Evolutionary conservation across 2,329 filamentous ascomycete species (phyloP), one percentile per base, ranked within the genome.

Genomic region (Plenodomus tracheiphilus): DNA sequence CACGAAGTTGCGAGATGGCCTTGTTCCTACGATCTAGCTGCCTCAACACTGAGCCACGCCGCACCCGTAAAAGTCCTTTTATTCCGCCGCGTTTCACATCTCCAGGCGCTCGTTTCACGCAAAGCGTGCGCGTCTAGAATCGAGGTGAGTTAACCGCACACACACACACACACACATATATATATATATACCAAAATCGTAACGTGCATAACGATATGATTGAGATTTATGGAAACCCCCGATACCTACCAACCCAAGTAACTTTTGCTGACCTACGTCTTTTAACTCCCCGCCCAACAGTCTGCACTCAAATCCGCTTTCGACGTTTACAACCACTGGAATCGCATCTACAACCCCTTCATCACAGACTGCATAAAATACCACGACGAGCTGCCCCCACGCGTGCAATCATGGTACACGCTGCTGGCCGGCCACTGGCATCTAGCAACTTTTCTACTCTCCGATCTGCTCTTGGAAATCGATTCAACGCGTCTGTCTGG

Each of bases 391-490:
- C 74, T 84, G 0, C 79, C 81, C 0, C 56, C 76, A 10, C 78
- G 79, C 10, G 76, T 84, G 2, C 81, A 82, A 56, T 81, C 81
- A 34, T 85, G 82, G 82, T 84, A 83, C 50, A 75, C 82, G 9
- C 79, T 81, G 35, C 74, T 85, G 17, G 72, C 77, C 0, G 79
- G 78, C 0, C 82, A 84, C 54, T 85, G 81, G 77, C 79, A 83
- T 51, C 76, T 84, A 2, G 82, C 76, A 1, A 74, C 75, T 0
- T 74, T 85, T 25, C 69, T 84, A 19, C 66, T 85, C 3, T 79
- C 81, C 16, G 81, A 85, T 48, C 62, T 79, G 2, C 69, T 85
- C 4, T 20, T 13, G n/a, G 77, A 79, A 39, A 64, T 74, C 21
- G 74, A 51, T 28, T 81, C 21, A 79, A 84, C 46, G 65, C 73